Conservation (phyloP, 768 basidiomycete genomes). For the Exidia glandulosa region DNA sequence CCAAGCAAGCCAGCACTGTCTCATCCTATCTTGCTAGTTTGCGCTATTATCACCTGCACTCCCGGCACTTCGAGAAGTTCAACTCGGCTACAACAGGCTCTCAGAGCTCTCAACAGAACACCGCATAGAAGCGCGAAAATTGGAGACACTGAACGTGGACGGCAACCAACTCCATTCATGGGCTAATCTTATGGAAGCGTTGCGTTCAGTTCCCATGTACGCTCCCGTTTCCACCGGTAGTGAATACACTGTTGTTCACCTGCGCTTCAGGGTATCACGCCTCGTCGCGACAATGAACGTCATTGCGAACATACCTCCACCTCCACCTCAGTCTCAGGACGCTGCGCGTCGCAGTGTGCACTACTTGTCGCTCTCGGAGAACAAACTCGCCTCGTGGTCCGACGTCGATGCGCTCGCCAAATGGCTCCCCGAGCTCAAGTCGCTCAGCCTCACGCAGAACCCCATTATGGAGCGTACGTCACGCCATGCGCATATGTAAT, state of each 20-base stretch:
- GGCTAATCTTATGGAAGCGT: conserved; percentile 34
- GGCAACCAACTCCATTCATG: conserved; percentile 52
- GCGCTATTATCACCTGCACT: conserved; percentile 5
- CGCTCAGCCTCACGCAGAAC: conserved; percentile 51
- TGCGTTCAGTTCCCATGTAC: conserved; percentile 38
- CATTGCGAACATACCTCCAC: conserved; percentile 36
- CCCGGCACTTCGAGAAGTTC: conserved; percentile 25
- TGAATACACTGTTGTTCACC: conserved; percentile 1
- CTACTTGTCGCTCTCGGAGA: conserved; percentile 54
- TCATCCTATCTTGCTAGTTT: background rate
- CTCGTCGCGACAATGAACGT: conserved; percentile 57
- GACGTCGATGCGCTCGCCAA: conserved; percentile 50
- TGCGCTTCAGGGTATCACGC: conserved; percentile 40
- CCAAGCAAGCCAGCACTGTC: background rate
- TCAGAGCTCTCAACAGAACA: conserved; percentile 15
- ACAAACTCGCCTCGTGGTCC: conserved; percentile 46
- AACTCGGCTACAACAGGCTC: conserved; percentile 64
- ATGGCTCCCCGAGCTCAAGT: conserved; percentile 62
- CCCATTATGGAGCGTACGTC: conserved; percentile 46
- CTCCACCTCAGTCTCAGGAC: conserved; percentile 15
- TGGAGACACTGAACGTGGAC: conserved; percentile 59
- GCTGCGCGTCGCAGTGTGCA: conserved; percentile 24
- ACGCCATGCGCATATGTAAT: too few species aligned
- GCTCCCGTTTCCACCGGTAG: background rate
- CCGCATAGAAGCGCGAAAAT: conserved; percentile 4